Evolutionary conservation across 352 stramenopile species (phyloP).

Genomic region (Globisporangium spiculum): DNA sequence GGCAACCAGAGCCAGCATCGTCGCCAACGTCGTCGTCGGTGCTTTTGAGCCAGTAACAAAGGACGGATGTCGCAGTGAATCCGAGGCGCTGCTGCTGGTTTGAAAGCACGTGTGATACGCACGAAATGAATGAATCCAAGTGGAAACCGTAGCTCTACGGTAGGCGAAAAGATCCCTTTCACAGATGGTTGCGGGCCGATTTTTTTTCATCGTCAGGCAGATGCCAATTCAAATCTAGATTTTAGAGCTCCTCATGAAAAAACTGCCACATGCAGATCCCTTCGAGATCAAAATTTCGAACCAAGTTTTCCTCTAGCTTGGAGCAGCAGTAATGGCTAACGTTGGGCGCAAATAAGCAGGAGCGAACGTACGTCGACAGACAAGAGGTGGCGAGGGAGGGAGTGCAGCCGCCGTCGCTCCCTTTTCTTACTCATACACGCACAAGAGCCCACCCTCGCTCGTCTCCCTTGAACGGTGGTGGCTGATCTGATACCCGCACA

Average conservation of each 20-base stretch:
- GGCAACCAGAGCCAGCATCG: not conserved
- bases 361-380: slow-evolving; percentile 1
- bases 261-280: not conserved
- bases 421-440: not conserved
- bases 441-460: not conserved
- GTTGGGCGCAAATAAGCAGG: not conserved
- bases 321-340: no score
- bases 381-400: not conserved
- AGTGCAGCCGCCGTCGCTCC: not conserved
- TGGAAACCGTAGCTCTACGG: not conserved
- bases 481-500: not conserved
- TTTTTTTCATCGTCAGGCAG: not conserved
- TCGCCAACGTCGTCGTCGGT: not conserved
- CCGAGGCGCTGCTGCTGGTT: not conserved
- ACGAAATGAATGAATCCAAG: not conserved
- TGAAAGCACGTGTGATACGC: not conserved
- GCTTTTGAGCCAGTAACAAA: not conserved
- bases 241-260: not conserved
- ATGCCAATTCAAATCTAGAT: not conserved
- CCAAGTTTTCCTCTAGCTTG: not conserved
- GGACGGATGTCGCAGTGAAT: not conserved
- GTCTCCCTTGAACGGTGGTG: not conserved
- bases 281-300: not conserved
- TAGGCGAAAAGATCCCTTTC: not conserved
- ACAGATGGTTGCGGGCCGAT: not conserved